Base-by-base conservation (phyloP, 73 alveolate genomes). In the Symbiodinium natans region DNA sequence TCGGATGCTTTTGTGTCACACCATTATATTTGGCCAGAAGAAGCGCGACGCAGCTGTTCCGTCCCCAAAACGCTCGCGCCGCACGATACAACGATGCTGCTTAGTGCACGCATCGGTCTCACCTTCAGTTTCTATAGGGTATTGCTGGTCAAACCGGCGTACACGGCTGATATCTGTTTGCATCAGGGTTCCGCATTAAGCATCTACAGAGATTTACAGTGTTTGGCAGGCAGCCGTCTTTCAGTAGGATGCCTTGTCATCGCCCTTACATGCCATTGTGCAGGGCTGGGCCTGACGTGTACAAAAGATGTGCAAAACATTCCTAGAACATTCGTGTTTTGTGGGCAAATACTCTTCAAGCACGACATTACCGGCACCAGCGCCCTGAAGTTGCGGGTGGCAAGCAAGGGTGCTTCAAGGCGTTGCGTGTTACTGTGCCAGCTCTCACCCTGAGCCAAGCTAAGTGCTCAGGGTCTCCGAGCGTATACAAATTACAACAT, bases 261-360 rank as follows among this genome's bases (percentile, higher is more conserved):
- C 36, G 80, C 36, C 19, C 19, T 63, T 25, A 13, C 5, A 29
- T 63, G 80, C 36, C n/a, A n/a, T n/a, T n/a, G 33, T 9, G 36
- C 33, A 63, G 80, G 80, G 80, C 80, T 63, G 80, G 80, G 80
- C 80, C 80, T n/a, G n/a, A n/a, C n/a, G n/a, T n/a, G n/a, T n/a
- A n/a, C n/a, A n/a, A n/a, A n/a, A n/a, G n/a, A n/a, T n/a, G n/a
- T n/a, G n/a, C n/a, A n/a, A n/a, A n/a, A n/a, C n/a, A n/a, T n/a
- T n/a, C n/a, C n/a, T n/a, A n/a, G n/a, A n/a, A n/a, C n/a, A n/a
- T n/a, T n/a, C n/a, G n/a, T n/a, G n/a, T n/a, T n/a, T n/a, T n/a
- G n/a, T n/a, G n/a, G n/a, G n/a, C n/a, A n/a, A n/a, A n/a, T n/a
- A n/a, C n/a, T n/a, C n/a, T n/a, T n/a, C n/a, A n/a, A n/a, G n/a